Evolutionary conservation across 129 eudicot genomes (phyloP), one percentile per base, ranked within the genome.

Genomic region (Kitagawia praeruptora): DNA sequence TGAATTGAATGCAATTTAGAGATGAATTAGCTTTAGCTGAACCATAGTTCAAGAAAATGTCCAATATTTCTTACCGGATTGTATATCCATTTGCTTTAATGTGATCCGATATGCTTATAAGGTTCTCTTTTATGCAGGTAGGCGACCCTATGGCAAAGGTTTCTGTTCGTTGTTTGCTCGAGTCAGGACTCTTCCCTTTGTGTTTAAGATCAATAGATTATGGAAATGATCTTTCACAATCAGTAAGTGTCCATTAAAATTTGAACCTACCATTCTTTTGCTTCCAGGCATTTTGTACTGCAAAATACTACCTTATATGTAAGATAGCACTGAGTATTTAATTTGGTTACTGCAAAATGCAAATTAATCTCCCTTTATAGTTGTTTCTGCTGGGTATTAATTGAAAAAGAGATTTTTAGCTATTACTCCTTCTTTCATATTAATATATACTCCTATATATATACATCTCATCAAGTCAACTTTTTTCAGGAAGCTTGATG

Each of bases 201-300:
- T 85, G 88, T 86, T 81, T 87, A 69, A 77, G 81, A 37, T 85
- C 88, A 85, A 85, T 87, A 13, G 91, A 87, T 54, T 37, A 72
- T 41, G 91, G 91, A 13, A 48, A 81, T 51, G 88, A 79, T 39
- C 84, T 80, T 34, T 80, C 86, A 42, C 77, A 87, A 80, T 82
- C 86, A 77, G 90, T 84, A 76, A 78, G 85, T 77, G 82, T 58
- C 70, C 71, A 45, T 4, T 3, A 75, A 45, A 53, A n/a, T 19
- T 74, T n/a, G 13, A 74, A 28, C 80, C 40, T 58, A n/a, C 19
- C 9, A 37, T 46, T 61, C 34, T 25, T n/a, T 61, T 23, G 2
- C 4, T 56, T 56, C 8, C 27, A 53, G 3, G 63, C 63, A 51
- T 8, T 31, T 38, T 74, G 12, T 39, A 21, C 82, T 56, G 39